Percentiles rank a stretch among this genome's conserved stretches.
Conservation (phyloP, 768 basidiomycete genomes). For the Terana coerulea region DNA sequence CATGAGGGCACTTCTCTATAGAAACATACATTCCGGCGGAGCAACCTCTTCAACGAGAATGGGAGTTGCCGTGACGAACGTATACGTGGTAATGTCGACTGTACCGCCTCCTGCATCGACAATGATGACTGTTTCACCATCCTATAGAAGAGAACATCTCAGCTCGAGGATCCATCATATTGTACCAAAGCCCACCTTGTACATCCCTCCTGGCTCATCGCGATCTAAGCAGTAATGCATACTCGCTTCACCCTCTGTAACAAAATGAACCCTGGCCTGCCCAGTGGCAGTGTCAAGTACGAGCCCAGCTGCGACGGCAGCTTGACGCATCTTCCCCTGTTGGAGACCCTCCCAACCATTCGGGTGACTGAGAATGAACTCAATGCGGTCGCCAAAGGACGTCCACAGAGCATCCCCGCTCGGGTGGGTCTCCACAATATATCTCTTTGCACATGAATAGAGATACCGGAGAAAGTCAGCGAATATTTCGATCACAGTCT, state of each 20-base stretch:
- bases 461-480: conserved; percentile 12
- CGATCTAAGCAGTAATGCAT: conserved; percentile 49
- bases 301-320: conserved; percentile 49
- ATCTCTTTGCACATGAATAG: conserved; percentile 1
- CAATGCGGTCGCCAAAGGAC: conserved; percentile 37
- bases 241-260: conserved; percentile 66
- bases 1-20: neutral
- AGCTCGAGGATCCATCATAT: no score
- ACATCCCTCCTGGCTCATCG: conserved; percentile 26
- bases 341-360: conserved; percentile 65
- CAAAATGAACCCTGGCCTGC: conserved; percentile 44
- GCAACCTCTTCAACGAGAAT: conserved; percentile 34
- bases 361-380: conserved; percentile 57
- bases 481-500: conserved; percentile 1
- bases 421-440: conserved; percentile 26
- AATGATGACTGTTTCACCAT: conserved; percentile 36
- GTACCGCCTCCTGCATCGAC: conserved; percentile 51
- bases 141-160: no score
- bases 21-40: conserved; percentile 30
- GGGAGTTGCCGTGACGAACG: neutral
- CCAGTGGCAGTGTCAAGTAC: conserved; percentile 37
- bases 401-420: conserved; percentile 43
- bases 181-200: no score
- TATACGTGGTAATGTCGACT: conserved; percentile 39
- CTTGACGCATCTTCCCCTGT: conserved; percentile 52